Evolutionary conservation across 2,329 filamentous ascomycete genomes (phyloP).

Genomic region (Talaromyces sp.): DNA sequence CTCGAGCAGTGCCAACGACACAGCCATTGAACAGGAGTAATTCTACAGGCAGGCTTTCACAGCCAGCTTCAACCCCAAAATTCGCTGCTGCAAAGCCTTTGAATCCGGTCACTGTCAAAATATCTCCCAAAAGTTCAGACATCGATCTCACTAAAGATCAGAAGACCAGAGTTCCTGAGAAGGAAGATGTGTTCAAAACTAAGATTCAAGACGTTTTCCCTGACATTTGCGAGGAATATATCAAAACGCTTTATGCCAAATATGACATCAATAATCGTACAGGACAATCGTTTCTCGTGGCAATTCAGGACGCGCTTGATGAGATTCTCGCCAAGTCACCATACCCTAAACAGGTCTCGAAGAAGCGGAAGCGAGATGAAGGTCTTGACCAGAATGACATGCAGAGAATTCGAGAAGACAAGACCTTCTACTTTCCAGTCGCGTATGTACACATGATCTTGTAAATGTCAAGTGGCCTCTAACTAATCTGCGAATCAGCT

Average conservation of each 20-base stretch:
- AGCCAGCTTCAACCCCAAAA: not conserved
- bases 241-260: slow-evolving; percentile 36
- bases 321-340: slow-evolving; percentile 38
- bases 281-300: not conserved
- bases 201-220: slow-evolving; percentile 47
- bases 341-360: slow-evolving; percentile 43
- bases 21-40: slow-evolving; percentile 2
- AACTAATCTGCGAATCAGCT: slow-evolving; percentile 21
- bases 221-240: slow-evolving; percentile 44
- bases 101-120: not conserved
- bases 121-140: not conserved
- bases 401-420: slow-evolving; percentile 17
- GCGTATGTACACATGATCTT: slow-evolving; percentile 21
- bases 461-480: not conserved
- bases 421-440: slow-evolving; percentile 21
- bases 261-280: not conserved
- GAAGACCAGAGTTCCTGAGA: not conserved
- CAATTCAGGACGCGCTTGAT: slow-evolving; percentile 37
- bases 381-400: not conserved
- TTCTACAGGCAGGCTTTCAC: not conserved
- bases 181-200: slow-evolving; percentile 11
- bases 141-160: not conserved
- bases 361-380: slow-evolving; percentile 32
- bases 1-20: not conserved
- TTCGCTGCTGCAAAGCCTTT: not conserved